These are phyloP conservation scores for Tulasnella sp. DNA, from an alignment of 768 basidiomycete species.

Conservation along the genomic window DNA sequence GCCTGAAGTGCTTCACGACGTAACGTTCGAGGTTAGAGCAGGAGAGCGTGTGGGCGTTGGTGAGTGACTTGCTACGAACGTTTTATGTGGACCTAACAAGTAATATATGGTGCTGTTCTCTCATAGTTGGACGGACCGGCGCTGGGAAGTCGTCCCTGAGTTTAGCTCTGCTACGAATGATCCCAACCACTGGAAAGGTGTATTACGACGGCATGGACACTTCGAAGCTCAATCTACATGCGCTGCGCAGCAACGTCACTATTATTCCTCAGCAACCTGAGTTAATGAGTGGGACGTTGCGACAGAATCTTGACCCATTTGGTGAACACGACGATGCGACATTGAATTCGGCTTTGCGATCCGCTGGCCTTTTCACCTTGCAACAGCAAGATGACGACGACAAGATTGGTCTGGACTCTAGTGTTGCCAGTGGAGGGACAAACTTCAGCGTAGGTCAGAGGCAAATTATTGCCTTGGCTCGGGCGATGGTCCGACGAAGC, in stretches of 20 bases:
- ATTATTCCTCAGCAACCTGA: conserved; percentile 52
- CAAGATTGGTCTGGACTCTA: conserved; percentile 26
- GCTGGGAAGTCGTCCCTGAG: conserved; percentile 46
- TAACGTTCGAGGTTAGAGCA: conserved; percentile 45
- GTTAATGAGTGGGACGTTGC: conserved; percentile 44
- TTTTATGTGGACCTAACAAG: not conserved
- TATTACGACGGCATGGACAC: conserved; percentile 45
- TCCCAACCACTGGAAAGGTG: conserved; percentile 45
- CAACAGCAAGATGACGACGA: conserved; percentile 12
- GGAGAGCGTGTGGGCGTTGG: conserved; percentile 53
- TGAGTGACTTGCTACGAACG: conserved; percentile 21
- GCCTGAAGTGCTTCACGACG: conserved; percentile 49
- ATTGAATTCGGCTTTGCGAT: conserved; percentile 40
- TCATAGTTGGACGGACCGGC: conserved; percentile 46
- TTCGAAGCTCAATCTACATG: conserved; percentile 41
- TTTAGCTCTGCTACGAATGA: conserved; percentile 45
- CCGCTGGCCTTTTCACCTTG: conserved; percentile 31
- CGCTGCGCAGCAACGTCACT: conserved; percentile 46
- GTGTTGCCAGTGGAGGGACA: conserved; percentile 30
- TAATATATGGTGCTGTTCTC: not conserved
- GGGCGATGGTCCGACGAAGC: conserved; percentile 25
- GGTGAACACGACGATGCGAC: conserved; percentile 42
- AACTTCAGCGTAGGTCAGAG: conserved; percentile 36
- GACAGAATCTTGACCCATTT: conserved; percentile 52
- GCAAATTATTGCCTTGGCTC: conserved; percentile 31